Base-by-base conservation (phyloP, 2,329 filamentous ascomycete species). In the Claviceps sp. region DNA sequence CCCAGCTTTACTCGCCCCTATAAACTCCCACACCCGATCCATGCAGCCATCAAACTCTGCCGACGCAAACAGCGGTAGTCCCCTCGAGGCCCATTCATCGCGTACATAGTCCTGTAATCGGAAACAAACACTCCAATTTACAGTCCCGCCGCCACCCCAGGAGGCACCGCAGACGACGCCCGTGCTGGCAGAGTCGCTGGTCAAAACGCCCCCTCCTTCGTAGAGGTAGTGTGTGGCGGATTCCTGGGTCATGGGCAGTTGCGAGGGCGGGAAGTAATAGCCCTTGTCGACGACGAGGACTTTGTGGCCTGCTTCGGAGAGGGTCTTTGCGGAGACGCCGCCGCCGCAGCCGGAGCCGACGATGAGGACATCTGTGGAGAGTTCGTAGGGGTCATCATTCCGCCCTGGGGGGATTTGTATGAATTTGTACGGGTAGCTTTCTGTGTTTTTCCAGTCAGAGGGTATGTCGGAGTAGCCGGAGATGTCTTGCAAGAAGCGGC, bases 341-440 rank as follows among this genome's bases (percentile, higher is more conserved):
- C 87, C 89, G 56, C 90, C 90, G 59, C 87, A 94, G 30, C 90
- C 90, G 40, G 87, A 93, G 2, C 90, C 90, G 19, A 96, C 76
- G 53, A 96, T 82, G 42, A 95, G 80, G 1, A 95, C 81, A 64
- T 96, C 91, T 0, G 86, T 84, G 51, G 89, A 80, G 41, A 94
- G 70, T 3, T 75, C 73, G 56, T 82, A 80, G 0, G 79, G 71
- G 4, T 8, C 2, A 30, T 30, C 26, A 10, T 61, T 57, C n/a
- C 59, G 56, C 5, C 62, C 64, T 2, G 61, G 50, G 2, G 62
- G 65, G 57, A 84, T 72, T 60, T 86, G 81, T 46, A 85, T 61
- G 58, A 87, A 87, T 0, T 72, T 64, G 61, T 77, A 87, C 39
- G 77, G 69, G 54, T 75, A 79, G 4, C 71, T 71, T 40, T 73